Evolutionary conservation across 768 basidiomycete genomes (phyloP).

Genomic region (Boletellus ananas): DNA sequence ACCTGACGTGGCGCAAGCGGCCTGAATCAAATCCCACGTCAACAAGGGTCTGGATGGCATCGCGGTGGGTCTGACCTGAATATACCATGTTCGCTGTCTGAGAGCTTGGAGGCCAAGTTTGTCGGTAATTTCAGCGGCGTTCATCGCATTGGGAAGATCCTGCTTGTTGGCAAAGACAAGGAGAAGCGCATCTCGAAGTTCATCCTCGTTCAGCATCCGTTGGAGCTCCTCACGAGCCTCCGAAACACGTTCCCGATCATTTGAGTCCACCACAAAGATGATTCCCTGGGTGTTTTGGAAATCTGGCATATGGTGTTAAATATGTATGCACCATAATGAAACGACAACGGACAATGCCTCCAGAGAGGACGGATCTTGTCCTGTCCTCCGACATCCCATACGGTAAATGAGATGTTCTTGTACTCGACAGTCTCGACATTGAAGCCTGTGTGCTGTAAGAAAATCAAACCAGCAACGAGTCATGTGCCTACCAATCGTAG

Average conservation of each 20-base stretch:
- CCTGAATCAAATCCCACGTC: conserved; percentile 44
- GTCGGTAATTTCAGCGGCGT: conserved; percentile 98
- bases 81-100: conserved; percentile 97
- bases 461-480: not conserved
- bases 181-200: conserved; percentile 96
- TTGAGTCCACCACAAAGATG: conserved; percentile 99
- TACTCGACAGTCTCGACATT: conserved; percentile 99
- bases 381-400: conserved; percentile 99
- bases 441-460: conserved; percentile 65
- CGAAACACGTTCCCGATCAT: conserved; percentile 98
- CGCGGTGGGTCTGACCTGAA: conserved; percentile 55
- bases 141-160: conserved; percentile 99
- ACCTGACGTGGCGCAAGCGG: conserved; percentile 96
- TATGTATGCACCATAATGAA: conserved; percentile 1
- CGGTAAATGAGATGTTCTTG: conserved; percentile 99
- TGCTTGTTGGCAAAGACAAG: conserved; percentile 99
- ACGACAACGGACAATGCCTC: conserved; percentile 88
- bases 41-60: conserved; percentile 3
- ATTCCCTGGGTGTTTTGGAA: conserved; percentile 99
- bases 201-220: conserved; percentile 99
- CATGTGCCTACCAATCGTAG: conserved; percentile 85
- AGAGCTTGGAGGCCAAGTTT: conserved; percentile 98
- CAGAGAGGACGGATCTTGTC: conserved; percentile 99
- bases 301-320: conserved; percentile 50
- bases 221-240: conserved; percentile 99